Percentiles rank a stretch among this genome's conserved stretches.
These are phyloP conservation scores for Leccinum olivaceopallidum DNA, from an alignment of 768 basidiomycete genomes.

Conservation along the genomic window DNA sequence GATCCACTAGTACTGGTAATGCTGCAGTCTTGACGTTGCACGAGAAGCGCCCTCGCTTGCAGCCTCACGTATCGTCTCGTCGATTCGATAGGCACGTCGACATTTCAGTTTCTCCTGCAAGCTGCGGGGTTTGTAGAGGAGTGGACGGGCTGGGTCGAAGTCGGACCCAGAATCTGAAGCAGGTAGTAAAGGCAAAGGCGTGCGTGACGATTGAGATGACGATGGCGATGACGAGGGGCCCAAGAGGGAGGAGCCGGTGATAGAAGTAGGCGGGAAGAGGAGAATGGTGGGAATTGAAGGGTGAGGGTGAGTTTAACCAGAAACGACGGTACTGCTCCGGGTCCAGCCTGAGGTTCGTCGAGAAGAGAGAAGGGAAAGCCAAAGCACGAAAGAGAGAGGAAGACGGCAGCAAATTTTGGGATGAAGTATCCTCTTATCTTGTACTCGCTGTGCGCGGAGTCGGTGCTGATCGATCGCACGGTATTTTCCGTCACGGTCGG, in stretches of 20 bases:
- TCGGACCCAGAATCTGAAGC: not conserved
- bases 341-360: not conserved
- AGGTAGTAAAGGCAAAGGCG: constrained; percentile 5
- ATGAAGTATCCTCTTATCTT: constrained; percentile 40
- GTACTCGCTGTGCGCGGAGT: not conserved
- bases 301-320: not conserved
- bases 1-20: constrained; percentile 17
- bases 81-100: not conserved
- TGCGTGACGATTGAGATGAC: constrained; percentile 61
- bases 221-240: constrained; percentile 37
- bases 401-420: constrained; percentile 59
- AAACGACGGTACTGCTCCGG: not conserved
- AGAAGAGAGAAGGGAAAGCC: not conserved
- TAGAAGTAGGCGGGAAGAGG: not conserved
- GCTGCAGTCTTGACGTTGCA: not conserved
- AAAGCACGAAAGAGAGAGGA: not conserved
- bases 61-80: not conserved
- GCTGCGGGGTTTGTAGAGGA: constrained; percentile 1
- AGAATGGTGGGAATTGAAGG: too few species aligned
- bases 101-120: not conserved
- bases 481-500: not conserved
- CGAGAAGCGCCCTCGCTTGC: constrained; percentile 15
- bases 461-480: constrained; percentile 12
- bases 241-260: constrained; percentile 14
- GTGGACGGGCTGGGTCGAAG: constrained; percentile 1